These are phyloP conservation scores for Arctium minus DNA, from an alignment of 129 eudicot genomes.

Conservation along the genomic window DNA sequence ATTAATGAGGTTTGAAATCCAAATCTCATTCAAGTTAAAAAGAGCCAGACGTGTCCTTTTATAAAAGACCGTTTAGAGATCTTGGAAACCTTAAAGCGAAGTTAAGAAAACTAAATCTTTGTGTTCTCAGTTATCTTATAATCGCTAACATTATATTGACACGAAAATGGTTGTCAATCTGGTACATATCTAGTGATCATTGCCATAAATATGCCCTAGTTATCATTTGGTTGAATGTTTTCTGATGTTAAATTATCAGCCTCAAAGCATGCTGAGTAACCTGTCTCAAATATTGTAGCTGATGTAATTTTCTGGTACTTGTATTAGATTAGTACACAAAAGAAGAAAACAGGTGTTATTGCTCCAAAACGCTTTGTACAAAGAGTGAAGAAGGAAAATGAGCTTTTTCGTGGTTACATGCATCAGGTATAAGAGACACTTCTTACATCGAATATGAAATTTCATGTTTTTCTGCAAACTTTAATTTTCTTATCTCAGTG, in stretches of 20 bases:
- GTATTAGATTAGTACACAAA: conserved; percentile 78
- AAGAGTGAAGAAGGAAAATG: conserved; percentile 81
- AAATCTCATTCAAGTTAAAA: neutral
- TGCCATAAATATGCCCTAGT: neutral
- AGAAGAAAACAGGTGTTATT: conserved; percentile 89
- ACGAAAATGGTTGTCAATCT: neutral
- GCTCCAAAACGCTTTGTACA: conserved; percentile 95
- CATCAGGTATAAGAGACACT: conserved; percentile 59
- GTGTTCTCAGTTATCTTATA: neutral
- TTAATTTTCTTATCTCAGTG: neutral
- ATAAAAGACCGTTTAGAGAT: neutral
- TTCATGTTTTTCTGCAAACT: neutral
- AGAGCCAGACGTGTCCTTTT: neutral
- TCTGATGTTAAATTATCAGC: neutral
- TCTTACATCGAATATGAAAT: neutral
- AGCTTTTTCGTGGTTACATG: conserved; percentile 87
- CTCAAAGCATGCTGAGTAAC: neutral
- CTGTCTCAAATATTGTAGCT: neutral
- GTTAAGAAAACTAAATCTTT: neutral
- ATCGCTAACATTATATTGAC: neutral
- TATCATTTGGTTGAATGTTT: neutral
- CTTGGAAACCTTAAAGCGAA: neutral
- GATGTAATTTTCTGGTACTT: conserved; percentile 8
- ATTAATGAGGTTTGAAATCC: neutral
- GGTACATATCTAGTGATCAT: neutral